A percentile compares a stretch with the other conserved stretches of the same genome.
phyloP scores from a whole-genome alignment of 2,329 filamentous ascomycete species.

The Raffaelea albimanens region DNA sequence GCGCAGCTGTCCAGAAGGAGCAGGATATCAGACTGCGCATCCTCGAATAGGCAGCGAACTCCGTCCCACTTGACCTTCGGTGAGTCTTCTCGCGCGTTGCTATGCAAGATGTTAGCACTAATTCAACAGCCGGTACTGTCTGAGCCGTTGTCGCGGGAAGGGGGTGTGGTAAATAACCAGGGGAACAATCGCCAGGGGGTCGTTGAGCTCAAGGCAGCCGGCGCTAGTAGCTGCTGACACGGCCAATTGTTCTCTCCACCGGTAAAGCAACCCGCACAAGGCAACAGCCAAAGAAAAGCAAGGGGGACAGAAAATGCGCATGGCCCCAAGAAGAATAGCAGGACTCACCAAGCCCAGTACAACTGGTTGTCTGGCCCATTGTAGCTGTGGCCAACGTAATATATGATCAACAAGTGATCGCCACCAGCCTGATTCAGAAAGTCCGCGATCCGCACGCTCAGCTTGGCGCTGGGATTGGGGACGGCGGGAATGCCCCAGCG shows the following conservation, averaged over 20 bases:
- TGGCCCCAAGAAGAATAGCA: not conserved
- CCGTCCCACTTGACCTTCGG: conserved; percentile 54
- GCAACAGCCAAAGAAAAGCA: not conserved
- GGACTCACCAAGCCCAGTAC: conserved; percentile 57
- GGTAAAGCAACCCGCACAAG: not conserved
- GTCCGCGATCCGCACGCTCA: conserved; percentile 49
- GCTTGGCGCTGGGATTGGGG: conserved; percentile 49
- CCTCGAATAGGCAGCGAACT: conserved; percentile 53
- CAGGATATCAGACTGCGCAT: conserved; percentile 53
- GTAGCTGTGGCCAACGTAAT: conserved; percentile 54
- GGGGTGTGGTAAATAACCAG: too few relatives aligned
- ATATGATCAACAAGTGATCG: conserved; percentile 54
- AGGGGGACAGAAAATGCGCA: conserved; percentile 1
- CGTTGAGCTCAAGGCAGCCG: too few relatives aligned
- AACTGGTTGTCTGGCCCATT: conserved; percentile 49
- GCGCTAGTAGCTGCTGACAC: too few relatives aligned
- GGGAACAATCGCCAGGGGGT: too few relatives aligned
- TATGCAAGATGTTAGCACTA: conserved; percentile 17
- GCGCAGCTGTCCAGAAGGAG: conserved; percentile 54
- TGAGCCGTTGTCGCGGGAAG: too few relatives aligned
- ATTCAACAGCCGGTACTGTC: too few relatives aligned
- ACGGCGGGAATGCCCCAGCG: conserved; percentile 52
- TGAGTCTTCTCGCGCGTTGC: conserved; percentile 48
- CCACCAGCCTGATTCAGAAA: conserved; percentile 49
- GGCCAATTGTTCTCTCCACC: too few relatives aligned